These are phyloP conservation scores for Fusarium redolens DNA, from an alignment of 2,329 filamentous ascomycete species.

Conservation along the genomic window DNA sequence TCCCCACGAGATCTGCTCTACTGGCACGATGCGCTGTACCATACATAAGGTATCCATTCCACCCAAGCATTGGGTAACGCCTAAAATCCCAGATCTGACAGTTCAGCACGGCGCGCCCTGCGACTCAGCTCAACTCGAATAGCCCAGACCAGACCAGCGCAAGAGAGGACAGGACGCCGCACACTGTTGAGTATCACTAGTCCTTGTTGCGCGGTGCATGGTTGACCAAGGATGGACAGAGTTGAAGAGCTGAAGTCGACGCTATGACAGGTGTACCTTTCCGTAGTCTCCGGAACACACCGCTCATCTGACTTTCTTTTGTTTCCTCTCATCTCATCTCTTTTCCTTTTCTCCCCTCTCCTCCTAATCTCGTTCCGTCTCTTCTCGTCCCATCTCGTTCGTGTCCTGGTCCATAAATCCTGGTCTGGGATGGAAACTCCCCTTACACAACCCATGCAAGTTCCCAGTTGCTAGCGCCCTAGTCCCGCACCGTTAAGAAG, in stretches of 20 bases:
- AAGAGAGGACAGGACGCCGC: not conserved
- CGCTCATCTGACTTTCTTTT: constrained; percentile 32
- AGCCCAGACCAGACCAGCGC: not conserved
- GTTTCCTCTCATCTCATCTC: constrained; percentile 21
- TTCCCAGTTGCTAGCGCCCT: constrained; percentile 35
- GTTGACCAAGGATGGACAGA: constrained; percentile 3
- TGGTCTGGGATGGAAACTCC: constrained; percentile 13
- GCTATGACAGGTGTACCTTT: constrained; percentile 27
- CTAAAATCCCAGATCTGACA: constrained; percentile 16
- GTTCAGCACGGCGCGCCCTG: constrained; percentile 8
- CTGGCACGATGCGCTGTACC: constrained; percentile 6
- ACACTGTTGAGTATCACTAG: not conserved
- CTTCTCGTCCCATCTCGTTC: constrained; percentile 9
- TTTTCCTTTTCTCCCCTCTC: constrained; percentile 8
- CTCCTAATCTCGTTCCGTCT: constrained; percentile 5
- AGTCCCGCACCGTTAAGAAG: constrained; percentile 47
- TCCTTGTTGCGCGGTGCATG: not conserved
- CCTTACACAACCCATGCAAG: constrained; percentile 36
- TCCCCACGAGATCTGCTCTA: constrained; percentile 42
- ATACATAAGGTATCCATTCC: constrained; percentile 3
- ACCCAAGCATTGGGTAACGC: constrained; percentile 28
- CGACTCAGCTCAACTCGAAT: constrained; percentile 7
- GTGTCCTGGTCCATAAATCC: constrained; percentile 10
- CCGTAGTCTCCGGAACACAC: constrained; percentile 27
- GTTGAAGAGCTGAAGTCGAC: constrained; percentile 26